phyloP scores from a whole-genome alignment of 306 rosid genomes.

The Cucurbita pepo region DNA sequence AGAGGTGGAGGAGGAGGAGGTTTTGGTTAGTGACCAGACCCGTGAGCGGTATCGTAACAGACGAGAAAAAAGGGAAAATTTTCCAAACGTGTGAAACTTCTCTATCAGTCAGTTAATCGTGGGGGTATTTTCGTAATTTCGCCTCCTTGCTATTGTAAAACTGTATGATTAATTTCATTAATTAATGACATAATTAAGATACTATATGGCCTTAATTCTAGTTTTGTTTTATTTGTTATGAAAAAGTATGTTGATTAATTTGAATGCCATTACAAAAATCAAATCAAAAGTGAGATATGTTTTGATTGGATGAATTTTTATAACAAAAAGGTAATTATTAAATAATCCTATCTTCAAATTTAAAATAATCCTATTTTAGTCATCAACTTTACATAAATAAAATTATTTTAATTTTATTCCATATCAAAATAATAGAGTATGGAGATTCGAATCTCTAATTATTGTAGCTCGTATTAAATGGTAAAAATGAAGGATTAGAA shows the following conservation, averaged over 20 bases:
- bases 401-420: too few relatives aligned
- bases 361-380: background rate
- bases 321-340: background rate
- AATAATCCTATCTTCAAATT: background rate
- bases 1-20: background rate
- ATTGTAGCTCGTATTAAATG: too few relatives aligned
- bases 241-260: background rate
- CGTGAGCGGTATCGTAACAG: slow-evolving; percentile 2
- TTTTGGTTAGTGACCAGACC: background rate
- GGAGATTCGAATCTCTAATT: too few relatives aligned
- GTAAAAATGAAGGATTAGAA: too few relatives aligned
- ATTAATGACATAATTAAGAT: background rate
- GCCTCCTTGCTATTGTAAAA: background rate
- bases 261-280: background rate
- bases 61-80: background rate
- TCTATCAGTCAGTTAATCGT: background rate
- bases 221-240: background rate
- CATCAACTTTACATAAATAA: too few relatives aligned
- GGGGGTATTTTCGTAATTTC: background rate
- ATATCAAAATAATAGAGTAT: too few relatives aligned
- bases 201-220: background rate
- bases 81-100: background rate
- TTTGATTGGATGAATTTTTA: background rate
- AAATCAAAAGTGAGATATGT: background rate
- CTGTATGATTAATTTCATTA: background rate